These are phyloP conservation scores for Aspergillus chevalieri DNA, from an alignment of 2,329 filamentous ascomycete genomes.

Conservation along the genomic window DNA sequence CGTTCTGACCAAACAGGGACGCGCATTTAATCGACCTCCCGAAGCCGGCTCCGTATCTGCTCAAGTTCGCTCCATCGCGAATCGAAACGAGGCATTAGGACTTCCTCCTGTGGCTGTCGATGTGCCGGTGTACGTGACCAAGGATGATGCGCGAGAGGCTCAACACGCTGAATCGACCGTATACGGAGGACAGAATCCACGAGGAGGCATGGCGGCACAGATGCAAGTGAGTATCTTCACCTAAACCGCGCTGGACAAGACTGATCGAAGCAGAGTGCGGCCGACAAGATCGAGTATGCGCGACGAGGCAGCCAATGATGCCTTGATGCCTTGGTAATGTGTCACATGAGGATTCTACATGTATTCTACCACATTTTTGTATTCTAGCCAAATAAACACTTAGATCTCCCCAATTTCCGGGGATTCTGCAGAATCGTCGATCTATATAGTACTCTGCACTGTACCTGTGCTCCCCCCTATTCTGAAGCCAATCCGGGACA, in stretches of 20 bases:
- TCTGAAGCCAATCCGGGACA: background rate
- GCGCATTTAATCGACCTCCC: slow-evolving; percentile 28
- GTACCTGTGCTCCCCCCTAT: background rate
- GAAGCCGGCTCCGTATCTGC: slow-evolving; percentile 25
- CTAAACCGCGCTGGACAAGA: slow-evolving; percentile 3
- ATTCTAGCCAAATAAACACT: background rate
- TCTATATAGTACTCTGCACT: background rate
- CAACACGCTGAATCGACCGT: slow-evolving; percentile 21
- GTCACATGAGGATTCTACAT: background rate
- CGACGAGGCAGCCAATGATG: slow-evolving; percentile 9
- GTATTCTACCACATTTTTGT: background rate
- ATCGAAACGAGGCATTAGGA: slow-evolving; percentile 25
- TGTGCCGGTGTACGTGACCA: slow-evolving; percentile 24
- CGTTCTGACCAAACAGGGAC: slow-evolving; percentile 15
- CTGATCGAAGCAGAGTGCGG: slow-evolving; percentile 22
- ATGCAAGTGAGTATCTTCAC: slow-evolving; percentile 24
- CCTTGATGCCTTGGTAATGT: background rate
- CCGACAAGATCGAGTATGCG: slow-evolving; percentile 27
- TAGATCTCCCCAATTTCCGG: too few relatives aligned
- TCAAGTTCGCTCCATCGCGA: slow-evolving; percentile 28
- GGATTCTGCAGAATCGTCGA: background rate
- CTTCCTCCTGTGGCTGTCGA: slow-evolving; percentile 17
- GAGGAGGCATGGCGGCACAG: slow-evolving; percentile 26
- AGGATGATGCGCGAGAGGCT: slow-evolving; percentile 27
- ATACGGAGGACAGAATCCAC: slow-evolving; percentile 27